Evolutionary conservation across 306 rosid species (phyloP).

Genomic region (Rosa multiflora): DNA sequence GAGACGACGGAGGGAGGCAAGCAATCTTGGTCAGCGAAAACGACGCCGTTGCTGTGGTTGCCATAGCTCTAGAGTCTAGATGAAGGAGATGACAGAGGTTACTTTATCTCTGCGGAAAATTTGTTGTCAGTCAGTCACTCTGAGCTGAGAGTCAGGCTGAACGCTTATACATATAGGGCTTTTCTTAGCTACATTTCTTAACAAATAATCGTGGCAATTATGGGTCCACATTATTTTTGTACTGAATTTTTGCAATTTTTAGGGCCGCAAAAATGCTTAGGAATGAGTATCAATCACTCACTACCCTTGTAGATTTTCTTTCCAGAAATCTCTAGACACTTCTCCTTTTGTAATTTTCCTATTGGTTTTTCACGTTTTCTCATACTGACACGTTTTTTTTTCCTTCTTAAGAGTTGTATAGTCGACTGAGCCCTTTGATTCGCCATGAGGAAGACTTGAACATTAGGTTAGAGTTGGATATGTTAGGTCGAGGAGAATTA

Average conservation of each 20-base stretch:
- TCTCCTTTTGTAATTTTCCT: background rate
- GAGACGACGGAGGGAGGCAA: conserved; percentile 1
- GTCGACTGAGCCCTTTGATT: too few relatives aligned
- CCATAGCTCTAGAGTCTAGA: background rate
- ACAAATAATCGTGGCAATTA: conserved; percentile 6
- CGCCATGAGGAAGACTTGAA: too few relatives aligned
- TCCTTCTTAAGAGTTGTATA: too few relatives aligned
- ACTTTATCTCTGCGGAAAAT: background rate
- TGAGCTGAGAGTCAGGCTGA: background rate
- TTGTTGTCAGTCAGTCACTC: background rate
- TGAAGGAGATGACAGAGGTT: background rate
- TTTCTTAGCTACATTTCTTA: background rate
- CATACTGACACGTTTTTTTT: too few relatives aligned
- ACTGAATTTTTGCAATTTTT: background rate
- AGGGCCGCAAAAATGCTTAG: background rate
- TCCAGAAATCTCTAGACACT: background rate
- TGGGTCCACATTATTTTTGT: background rate
- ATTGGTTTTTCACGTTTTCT: background rate
- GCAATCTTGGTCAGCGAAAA: background rate
- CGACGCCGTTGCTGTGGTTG: background rate
- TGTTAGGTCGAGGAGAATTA: too few relatives aligned
- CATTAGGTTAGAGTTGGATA: too few relatives aligned
- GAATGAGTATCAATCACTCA: background rate
- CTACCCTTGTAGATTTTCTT: background rate
- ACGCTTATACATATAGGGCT: background rate